phyloP scores from a whole-genome alignment of 805 yeast genomes.

The Kregervanrija pseudodelftensis region DNA sequence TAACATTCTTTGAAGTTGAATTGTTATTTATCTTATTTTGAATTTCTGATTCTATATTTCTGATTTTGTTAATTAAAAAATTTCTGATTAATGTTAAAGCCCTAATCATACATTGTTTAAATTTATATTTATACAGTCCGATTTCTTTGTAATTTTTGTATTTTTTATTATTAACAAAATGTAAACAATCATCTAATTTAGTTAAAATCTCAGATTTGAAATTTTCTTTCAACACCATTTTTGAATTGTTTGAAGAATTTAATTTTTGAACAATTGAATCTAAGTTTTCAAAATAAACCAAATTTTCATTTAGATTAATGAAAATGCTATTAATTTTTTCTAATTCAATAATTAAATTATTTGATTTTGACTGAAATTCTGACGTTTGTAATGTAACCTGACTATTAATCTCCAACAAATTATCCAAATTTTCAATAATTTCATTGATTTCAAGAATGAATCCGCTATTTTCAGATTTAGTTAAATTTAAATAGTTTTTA shows the following conservation, averaged over 20 bases:
- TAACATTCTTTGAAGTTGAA: conserved; percentile 21
- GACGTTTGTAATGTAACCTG: conserved; percentile 55
- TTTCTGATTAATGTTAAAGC: conserved; percentile 69
- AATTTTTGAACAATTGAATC: conserved; percentile 63
- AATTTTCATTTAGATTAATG: conserved; percentile 37
- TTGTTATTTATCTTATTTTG: conserved; percentile 13
- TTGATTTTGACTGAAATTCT: conserved; percentile 55
- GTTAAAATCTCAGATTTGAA: conserved; percentile 45
- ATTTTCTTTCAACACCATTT: conserved; percentile 54
- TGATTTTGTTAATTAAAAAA: conserved; percentile 45
- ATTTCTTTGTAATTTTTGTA: conserved; percentile 55
- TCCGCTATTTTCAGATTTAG: conserved; percentile 20
- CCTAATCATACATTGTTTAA: conserved; percentile 77
- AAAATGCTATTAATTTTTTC: conserved; percentile 34
- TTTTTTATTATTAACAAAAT: conserved; percentile 45
- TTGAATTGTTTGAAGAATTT: conserved; percentile 56
- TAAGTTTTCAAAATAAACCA: conserved; percentile 60
- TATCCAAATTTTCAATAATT: conserved; percentile 38
- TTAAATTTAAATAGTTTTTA: conserved; percentile 26
- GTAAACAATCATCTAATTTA: conserved; percentile 60
- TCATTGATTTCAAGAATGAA: conserved; percentile 40
- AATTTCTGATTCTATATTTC: conserved; percentile 24
- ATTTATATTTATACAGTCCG: conserved; percentile 61
- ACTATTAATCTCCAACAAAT: conserved; percentile 45
- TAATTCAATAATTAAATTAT: conserved; percentile 41